Conservation (phyloP, 495 filamentous ascomycete genomes). For the Penicillium nucicola region DNA sequence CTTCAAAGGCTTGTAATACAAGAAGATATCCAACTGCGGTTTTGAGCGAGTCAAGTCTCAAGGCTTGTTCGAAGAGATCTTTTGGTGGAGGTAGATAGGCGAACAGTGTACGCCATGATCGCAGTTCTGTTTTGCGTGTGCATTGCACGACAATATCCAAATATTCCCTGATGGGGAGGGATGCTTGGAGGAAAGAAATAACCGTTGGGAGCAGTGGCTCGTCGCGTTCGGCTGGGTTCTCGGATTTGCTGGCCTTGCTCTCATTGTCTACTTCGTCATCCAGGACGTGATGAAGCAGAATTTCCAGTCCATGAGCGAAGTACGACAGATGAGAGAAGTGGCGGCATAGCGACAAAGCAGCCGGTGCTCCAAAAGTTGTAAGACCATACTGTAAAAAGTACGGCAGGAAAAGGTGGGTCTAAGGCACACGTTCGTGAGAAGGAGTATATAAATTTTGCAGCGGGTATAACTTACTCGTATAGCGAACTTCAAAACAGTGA, state of each 20-base stretch:
- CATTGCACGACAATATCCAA: conserved; percentile 96
- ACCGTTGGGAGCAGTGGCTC: conserved; percentile 80
- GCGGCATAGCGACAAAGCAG: conserved; percentile 73
- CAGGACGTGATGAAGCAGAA: conserved; percentile 88
- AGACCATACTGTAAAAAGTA: conserved; percentile 78
- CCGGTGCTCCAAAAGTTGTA: conserved; percentile 63
- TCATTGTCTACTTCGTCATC: conserved; percentile 88
- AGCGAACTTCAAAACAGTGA: conserved; percentile 80
- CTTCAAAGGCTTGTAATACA: conserved; percentile 92
- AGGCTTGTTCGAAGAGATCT: conserved; percentile 86
- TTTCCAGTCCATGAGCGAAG: conserved; percentile 88
- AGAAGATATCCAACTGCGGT: conserved; percentile 95
- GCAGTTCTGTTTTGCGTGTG: conserved; percentile 93
- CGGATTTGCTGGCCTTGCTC: conserved; percentile 53
- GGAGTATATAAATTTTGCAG: background rate
- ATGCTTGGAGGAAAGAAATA: conserved; percentile 78
- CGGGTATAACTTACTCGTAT: conserved; percentile 61
- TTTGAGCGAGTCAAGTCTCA: conserved; percentile 80
- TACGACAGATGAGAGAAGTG: conserved; percentile 83
- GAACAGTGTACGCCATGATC: conserved; percentile 93
- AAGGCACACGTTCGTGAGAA: conserved; percentile 15
- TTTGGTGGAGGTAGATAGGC: conserved; percentile 83
- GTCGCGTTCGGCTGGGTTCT: conserved; percentile 24
- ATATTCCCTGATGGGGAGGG: conserved; percentile 70
- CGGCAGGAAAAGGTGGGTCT: conserved; percentile 90